These are phyloP conservation scores for Arthrobotrys entomopaga DNA, from an alignment of 2,329 filamentous ascomycete genomes.

Conservation along the genomic window DNA sequence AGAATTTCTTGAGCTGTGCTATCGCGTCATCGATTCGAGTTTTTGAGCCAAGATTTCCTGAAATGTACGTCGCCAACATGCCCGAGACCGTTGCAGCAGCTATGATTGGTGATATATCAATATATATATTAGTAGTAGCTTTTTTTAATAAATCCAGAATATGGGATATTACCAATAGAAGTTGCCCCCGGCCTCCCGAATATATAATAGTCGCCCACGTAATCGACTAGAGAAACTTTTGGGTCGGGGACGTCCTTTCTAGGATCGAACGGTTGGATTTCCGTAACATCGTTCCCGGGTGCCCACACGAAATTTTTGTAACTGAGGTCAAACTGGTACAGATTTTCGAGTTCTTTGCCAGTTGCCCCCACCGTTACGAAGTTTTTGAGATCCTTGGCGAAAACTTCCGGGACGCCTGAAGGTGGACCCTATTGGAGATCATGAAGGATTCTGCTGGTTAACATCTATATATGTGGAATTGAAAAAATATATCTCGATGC, in stretches of 20 bases:
- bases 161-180: background rate
- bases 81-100: slow-evolving; percentile 9
- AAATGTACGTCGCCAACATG: slow-evolving; percentile 14
- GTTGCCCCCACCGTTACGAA: slow-evolving; percentile 8
- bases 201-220: no score
- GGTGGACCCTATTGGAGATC: background rate
- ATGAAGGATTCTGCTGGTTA: no score
- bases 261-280: background rate
- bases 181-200: background rate
- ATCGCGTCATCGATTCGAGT: slow-evolving; percentile 2
- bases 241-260: background rate
- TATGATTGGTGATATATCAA: background rate
- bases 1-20: background rate
- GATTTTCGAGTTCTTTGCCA: background rate
- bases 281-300: background rate
- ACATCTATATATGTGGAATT: no score
- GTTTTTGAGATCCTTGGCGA: background rate
- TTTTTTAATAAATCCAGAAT: background rate
- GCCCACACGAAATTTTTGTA: slow-evolving; percentile 1
- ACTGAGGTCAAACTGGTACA: background rate
- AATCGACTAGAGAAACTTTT: background rate
- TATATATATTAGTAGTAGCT: background rate
- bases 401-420: background rate
- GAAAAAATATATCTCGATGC: no score
- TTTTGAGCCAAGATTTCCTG: background rate